Conservation (phyloP, 2,329 filamentous ascomycete genomes). For the Fusarium dlaminii region DNA sequence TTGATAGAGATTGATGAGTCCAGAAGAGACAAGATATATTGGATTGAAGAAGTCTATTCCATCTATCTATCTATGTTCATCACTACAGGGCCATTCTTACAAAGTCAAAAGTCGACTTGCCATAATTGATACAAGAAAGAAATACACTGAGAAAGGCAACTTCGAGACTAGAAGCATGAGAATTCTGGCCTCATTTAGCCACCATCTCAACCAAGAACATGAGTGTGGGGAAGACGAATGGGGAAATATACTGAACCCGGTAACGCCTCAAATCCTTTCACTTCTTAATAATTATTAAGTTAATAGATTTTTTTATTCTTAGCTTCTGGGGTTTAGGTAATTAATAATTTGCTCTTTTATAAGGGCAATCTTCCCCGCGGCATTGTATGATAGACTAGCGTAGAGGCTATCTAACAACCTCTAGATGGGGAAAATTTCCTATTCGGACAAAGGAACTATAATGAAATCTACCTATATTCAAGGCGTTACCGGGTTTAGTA, state of each 20-base stretch:
- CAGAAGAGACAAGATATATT: constrained; percentile 9
- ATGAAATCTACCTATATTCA: too few species aligned
- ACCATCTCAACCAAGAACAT: neutral
- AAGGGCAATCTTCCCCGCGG: too few species aligned
- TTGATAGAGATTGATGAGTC: neutral
- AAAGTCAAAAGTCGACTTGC: neutral
- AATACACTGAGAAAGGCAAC: constrained; percentile 8
- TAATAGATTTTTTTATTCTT: too few species aligned
- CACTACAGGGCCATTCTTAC: neutral
- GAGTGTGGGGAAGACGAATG: neutral
- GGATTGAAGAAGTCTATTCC: neutral
- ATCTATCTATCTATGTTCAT: neutral
- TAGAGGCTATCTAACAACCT: neutral
- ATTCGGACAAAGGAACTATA: neutral
- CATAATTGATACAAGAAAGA: neutral
- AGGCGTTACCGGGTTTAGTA: too few species aligned
- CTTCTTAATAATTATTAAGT: too few species aligned
- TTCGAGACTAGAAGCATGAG: neutral
- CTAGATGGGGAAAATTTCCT: constrained; percentile 8
- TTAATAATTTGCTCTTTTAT: too few species aligned
- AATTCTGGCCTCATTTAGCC: neutral
- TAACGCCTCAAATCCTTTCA: too few species aligned
- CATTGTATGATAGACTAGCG: too few species aligned
- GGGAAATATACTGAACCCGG: neutral
- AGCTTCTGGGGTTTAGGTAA: too few species aligned